phyloP scores from a whole-genome alignment of 768 basidiomycete genomes.

The Arthromyces matolae region DNA sequence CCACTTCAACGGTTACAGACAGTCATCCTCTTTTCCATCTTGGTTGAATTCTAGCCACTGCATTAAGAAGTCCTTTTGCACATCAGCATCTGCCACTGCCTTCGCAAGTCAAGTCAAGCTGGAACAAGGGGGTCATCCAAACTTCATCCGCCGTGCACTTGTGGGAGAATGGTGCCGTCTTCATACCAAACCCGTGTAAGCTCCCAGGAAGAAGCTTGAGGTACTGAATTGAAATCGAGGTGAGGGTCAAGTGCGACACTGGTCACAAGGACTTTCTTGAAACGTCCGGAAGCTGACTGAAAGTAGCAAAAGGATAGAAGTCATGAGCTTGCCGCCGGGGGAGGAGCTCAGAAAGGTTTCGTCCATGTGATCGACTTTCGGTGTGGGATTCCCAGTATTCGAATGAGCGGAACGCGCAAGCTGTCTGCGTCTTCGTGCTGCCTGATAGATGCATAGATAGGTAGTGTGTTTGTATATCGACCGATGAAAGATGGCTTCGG shows the following conservation, averaged over 20 bases:
- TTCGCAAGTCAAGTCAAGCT: slow-evolving; percentile 7
- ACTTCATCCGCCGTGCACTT: background rate
- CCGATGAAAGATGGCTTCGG: slow-evolving; percentile 3
- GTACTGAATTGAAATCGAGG: slow-evolving; percentile 12
- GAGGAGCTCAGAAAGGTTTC: slow-evolving; percentile 2
- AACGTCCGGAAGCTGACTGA: slow-evolving; percentile 12
- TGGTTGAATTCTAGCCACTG: background rate
- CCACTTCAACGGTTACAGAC: too few relatives aligned
- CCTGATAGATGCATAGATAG: background rate
- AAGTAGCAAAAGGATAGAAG: slow-evolving; percentile 3
- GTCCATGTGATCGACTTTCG: background rate
- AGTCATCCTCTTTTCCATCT: slow-evolving; percentile 5
- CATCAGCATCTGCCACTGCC: slow-evolving; percentile 14
- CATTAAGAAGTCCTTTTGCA: background rate
- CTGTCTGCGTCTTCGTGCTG: background rate
- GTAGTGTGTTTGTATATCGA: background rate
- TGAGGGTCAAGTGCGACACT: background rate
- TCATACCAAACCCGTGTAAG: background rate
- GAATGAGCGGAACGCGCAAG: background rate
- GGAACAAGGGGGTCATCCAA: slow-evolving; percentile 8
- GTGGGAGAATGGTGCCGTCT: slow-evolving; percentile 3
- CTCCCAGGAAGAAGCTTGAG: slow-evolving; percentile 18
- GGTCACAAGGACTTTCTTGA: slow-evolving; percentile 17
- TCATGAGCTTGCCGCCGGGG: slow-evolving; percentile 8
- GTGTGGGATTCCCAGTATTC: background rate